Evolutionary conservation across 805 yeast species (phyloP), one percentile per base, ranked within the genome.

Genomic region (Cyberlindnera americana): DNA sequence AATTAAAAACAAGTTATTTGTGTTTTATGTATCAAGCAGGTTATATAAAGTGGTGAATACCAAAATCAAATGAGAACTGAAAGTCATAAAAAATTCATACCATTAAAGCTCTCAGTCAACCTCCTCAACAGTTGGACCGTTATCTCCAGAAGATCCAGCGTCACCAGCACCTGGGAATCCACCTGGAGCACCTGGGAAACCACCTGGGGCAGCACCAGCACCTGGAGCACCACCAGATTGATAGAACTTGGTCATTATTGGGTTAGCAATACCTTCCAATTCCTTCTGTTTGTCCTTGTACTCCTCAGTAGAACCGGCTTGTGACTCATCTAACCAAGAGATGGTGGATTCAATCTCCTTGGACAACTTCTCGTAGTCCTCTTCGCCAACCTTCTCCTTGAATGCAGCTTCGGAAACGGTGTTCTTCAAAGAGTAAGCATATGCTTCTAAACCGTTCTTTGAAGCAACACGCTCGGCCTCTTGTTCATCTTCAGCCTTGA

Each of bases 241-340:
- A 82, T 91, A 91, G 78, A 93, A 86, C 79, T 89, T 88, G 66
- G 89, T 77, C 84, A 90, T 83, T 74, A 90, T 87, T 70, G 97
- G 97, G 83, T 90, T 90, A 57, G 96, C 95, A 72, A 84, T 75
- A 58, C 81, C 88, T 77, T 91, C 97, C 65, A 90, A 85, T 70
- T 89, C 96, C 84, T 91, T 91, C 76, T 89, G 95, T 76, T 80
- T 83, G 73, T 84, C 95, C 61, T 81, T 77, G 72, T 70, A 90
- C 78, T 90, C 98, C 63, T 91, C 97, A 57, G 85, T 78, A 48
- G 95, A 71, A 58, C 95, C 97, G 56, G 96, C 81, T 66, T 82
- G 87, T 77, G 87, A 85, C 61, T 78, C 75, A 71, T 90, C 98
- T 70, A 91, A 81, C 97, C 97, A 91, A 48, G 80, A 67, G 59